Percentiles rank a stretch among this genome's conserved stretches.
These are phyloP conservation scores for Plasmodium yoelii DNA, from an alignment of 169 alveolate genomes.

Conservation along the genomic window DNA sequence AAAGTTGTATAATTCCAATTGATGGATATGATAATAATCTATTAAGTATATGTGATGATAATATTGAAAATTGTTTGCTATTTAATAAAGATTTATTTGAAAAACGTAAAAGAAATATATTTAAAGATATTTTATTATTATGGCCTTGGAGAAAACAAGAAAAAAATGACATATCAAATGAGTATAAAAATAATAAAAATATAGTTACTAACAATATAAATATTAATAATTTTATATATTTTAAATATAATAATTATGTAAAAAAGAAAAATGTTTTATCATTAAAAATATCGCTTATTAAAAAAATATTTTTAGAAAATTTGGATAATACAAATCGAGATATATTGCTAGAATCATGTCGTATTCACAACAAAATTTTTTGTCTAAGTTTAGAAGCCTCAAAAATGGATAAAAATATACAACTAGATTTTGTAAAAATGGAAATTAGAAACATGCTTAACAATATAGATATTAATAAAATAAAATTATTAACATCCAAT, in stretches of 20 bases:
- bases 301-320: conserved; percentile 60
- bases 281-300: conserved; percentile 49
- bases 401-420: conserved; percentile 38
- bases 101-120: conserved; percentile 6
- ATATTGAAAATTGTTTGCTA: conserved; percentile 5
- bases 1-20: not conserved
- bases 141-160: conserved; percentile 6
- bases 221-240: conserved; percentile 63
- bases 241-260: conserved; percentile 45
- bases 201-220: conserved; percentile 2
- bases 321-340: conserved; percentile 11
- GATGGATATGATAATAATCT: not conserved
- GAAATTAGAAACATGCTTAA: conserved; percentile 46
- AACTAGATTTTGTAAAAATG: conserved; percentile 45
- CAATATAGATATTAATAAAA: conserved; percentile 14
- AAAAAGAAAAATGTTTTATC: conserved; percentile 49
- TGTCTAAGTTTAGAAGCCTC: conserved; percentile 48
- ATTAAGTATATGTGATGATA: conserved; percentile 15
- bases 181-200: not conserved
- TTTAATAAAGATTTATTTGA: conserved; percentile 43
- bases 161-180: not conserved
- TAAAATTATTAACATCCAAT: conserved; percentile 44
- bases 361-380: conserved; percentile 47
- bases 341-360: conserved; percentile 42
- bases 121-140: conserved; percentile 23